Evolutionary conservation across 305 asterid species (phyloP).

Genomic region (Petunia hybrid): DNA sequence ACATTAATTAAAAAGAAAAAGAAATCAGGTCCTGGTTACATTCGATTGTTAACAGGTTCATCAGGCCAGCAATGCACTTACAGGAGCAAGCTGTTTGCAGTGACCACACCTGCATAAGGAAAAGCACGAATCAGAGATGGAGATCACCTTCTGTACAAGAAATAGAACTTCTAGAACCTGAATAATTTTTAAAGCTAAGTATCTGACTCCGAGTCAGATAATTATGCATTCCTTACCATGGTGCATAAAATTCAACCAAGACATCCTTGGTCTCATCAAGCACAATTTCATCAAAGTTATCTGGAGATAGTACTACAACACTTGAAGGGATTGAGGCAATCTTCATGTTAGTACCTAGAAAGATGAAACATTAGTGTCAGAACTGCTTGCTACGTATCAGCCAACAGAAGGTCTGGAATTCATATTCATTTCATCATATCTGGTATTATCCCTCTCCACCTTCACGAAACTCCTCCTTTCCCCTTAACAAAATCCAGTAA

Average conservation of each 20-base stretch:
- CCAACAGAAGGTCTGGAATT: slow-evolving; percentile 20
- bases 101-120: slow-evolving; percentile 86
- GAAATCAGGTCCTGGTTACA: too few species aligned
- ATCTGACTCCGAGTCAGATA: neutral
- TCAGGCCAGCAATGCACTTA: slow-evolving; percentile 59
- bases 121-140: slow-evolving; percentile 38
- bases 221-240: slow-evolving; percentile 64
- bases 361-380: slow-evolving; percentile 25
- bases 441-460: too few species aligned
- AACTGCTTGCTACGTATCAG: slow-evolving; percentile 31
- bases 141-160: neutral
- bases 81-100: slow-evolving; percentile 96
- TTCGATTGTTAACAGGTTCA: too few species aligned
- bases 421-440: too few species aligned
- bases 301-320: slow-evolving; percentile 76
- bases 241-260: slow-evolving; percentile 92
- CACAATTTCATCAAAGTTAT: slow-evolving; percentile 77
- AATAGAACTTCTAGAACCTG: slow-evolving; percentile 20
- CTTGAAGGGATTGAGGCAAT: slow-evolving; percentile 73
- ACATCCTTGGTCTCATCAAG: slow-evolving; percentile 81
- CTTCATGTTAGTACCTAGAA: slow-evolving; percentile 88
- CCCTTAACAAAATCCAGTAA: too few species aligned
- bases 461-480: too few species aligned
- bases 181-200: neutral
- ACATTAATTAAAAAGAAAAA: too few species aligned